A percentile compares a stretch with the other conserved stretches of the same genome.
These are phyloP conservation scores for Rhynchosporium secalis DNA, from an alignment of 2,329 filamentous ascomycete genomes.

Conservation along the genomic window DNA sequence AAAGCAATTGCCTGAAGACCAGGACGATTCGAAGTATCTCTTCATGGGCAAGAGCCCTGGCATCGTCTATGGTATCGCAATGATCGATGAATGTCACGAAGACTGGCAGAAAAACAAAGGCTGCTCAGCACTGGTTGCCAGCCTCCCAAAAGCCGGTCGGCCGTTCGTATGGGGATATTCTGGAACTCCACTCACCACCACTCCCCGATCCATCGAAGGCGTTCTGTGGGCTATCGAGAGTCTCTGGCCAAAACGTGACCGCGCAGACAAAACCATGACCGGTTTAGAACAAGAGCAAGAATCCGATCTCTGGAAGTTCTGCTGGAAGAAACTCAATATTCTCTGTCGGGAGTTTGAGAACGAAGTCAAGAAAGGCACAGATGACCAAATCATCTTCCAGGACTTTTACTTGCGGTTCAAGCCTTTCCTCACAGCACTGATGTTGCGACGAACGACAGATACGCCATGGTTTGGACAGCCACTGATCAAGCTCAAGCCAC, in stretches of 20 bases:
- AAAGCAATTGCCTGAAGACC: constrained; percentile 1
- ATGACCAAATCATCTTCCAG: constrained; percentile 10
- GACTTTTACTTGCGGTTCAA: constrained; percentile 9
- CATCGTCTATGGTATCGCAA: constrained; percentile 31
- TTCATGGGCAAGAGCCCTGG: constrained; percentile 8
- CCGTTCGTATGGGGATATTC: constrained; percentile 32
- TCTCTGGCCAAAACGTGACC: constrained; percentile 14
- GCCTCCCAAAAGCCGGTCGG: constrained; percentile 14
- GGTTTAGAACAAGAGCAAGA: constrained; percentile 12
- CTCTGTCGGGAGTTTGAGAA: constrained; percentile 24
- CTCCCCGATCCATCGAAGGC: constrained; percentile 24
- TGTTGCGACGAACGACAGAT: constrained; percentile 28
- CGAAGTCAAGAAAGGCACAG: constrained; percentile 13
- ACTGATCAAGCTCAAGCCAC: constrained; percentile 26
- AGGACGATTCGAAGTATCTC: neutral
- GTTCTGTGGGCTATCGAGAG: constrained; percentile 27
- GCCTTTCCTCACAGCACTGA: constrained; percentile 25
- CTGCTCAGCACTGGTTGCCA: constrained; percentile 17
- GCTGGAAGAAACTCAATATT: constrained; percentile 15
- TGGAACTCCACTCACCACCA: constrained; percentile 25
- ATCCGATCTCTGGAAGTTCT: constrained; percentile 10
- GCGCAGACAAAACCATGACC: neutral
- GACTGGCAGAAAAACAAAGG: constrained; percentile 22
- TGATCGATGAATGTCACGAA: constrained; percentile 32
- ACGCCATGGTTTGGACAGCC: constrained; percentile 28